Percentiles rank a stretch among this genome's conserved stretches.
Evolutionary conservation across 2,329 filamentous ascomycete species (phyloP).

Genomic region (Geosmithia putterillii): DNA sequence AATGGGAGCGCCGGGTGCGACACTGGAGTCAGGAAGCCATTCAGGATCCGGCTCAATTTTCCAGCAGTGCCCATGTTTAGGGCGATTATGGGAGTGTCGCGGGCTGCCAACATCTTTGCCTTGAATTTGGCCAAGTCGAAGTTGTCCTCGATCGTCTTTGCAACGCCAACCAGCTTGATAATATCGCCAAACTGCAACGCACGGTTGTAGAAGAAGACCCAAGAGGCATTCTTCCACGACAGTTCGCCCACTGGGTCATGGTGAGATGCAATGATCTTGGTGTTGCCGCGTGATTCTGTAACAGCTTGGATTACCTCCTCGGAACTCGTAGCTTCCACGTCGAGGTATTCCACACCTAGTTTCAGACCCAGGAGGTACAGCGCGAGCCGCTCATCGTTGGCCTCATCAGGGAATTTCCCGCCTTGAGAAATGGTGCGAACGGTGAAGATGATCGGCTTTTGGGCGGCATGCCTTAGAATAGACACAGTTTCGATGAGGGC

Average conservation of each 20-base stretch:
- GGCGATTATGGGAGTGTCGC: slow-evolving; percentile 76
- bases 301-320: slow-evolving; percentile 62
- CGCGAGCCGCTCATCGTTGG: slow-evolving; percentile 54
- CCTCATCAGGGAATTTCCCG: slow-evolving; percentile 72
- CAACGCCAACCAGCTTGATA: slow-evolving; percentile 85
- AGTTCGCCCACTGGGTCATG: slow-evolving; percentile 72
- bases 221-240: slow-evolving; percentile 87
- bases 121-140: slow-evolving; percentile 76
- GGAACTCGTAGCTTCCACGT: slow-evolving; percentile 81
- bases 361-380: slow-evolving; percentile 72
- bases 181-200: slow-evolving; percentile 84
- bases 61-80: slow-evolving; percentile 90
- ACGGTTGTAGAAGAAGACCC: slow-evolving; percentile 81
- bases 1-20: slow-evolving; percentile 82
- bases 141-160: slow-evolving; percentile 69
- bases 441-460: slow-evolving; percentile 83
- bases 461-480: slow-evolving; percentile 57
- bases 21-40: slow-evolving; percentile 88
- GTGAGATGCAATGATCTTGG: slow-evolving; percentile 87
- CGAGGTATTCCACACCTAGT: slow-evolving; percentile 82
- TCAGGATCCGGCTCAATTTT: slow-evolving; percentile 81
- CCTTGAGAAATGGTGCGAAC: slow-evolving; percentile 78
- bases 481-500: slow-evolving; percentile 76
- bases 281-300: slow-evolving; percentile 53
- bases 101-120: slow-evolving; percentile 56